phyloP scores from a whole-genome alignment of 2,329 filamentous ascomycete genomes.

The Talaromyces amestolkiae region DNA sequence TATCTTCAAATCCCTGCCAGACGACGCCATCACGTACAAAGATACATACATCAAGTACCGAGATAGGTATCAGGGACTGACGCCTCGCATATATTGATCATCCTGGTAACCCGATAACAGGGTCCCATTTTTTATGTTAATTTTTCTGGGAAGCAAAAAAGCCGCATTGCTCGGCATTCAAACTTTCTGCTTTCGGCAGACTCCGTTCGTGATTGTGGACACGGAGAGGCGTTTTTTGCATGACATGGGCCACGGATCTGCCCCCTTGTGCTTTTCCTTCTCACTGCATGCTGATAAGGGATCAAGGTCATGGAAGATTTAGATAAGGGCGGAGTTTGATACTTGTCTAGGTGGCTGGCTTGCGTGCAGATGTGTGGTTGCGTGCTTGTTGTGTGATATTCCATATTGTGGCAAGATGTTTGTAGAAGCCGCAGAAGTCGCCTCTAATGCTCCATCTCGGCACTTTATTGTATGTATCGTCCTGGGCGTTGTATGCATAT shows the following conservation, averaged over 20 bases:
- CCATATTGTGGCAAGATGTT: neutral
- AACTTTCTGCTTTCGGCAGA: neutral
- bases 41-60: neutral
- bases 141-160: neutral
- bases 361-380: neutral
- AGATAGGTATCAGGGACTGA: neutral
- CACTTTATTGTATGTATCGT: neutral
- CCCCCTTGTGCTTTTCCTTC: neutral
- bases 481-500: neutral
- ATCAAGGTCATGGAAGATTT: neutral
- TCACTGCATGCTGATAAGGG: neutral
- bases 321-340: neutral
- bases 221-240: neutral
- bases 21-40: neutral
- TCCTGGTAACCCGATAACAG: neutral
- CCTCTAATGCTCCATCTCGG: neutral
- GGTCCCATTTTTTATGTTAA: neutral
- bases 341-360: neutral
- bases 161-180: neutral
- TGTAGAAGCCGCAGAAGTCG: neutral
- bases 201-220: neutral
- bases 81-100: neutral
- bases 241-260: neutral
- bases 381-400: neutral
- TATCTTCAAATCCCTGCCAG: slow-evolving; percentile 4